Evolutionary conservation across 129 eudicot species (phyloP), one percentile per base, ranked within the genome.

Genomic region (Chrysanthemum seticuspe): DNA sequence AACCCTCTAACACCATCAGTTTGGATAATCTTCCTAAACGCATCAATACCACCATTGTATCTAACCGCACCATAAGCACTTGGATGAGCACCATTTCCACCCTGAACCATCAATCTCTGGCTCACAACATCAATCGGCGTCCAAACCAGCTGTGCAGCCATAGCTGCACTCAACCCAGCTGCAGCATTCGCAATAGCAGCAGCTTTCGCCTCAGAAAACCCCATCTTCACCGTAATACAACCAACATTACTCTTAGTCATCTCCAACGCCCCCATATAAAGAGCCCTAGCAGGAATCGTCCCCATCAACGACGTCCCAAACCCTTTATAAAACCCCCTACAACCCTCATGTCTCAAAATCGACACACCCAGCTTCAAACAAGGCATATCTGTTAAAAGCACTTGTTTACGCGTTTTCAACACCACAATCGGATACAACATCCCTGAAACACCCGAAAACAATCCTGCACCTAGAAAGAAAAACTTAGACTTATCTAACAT

Each of bases 121-220:
- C 97, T 92, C 52, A 92, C 84, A n/a, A 92, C 97, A 82, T 92
- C 97, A 34, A 89, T 80, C 0, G 96, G 97, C 3, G 97, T 92
- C 97, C 97, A 92, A 51, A 92, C 97, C 73, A 89, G 25, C 67
- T 92, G 97, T 0, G 97, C 91, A 0, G 96, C 96, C 89, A 89
- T 85, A 14, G 97, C 81, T 15, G 96, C 90, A 70, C 87, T 88
- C 15, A 92, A 47, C 23, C 97, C 96, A 14, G 91, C 97, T 1
- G 89, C 84, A 70, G 89, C 96, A 65, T 85, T 92, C 1, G 97
- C 96, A 27, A 92, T 74, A 3, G 94, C 81, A 0, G 91, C 81
- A 4, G 91, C 87, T 6, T 84, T 75, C 1, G 85, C 83, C 45
- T 88, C 97, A 0, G 97, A 91, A 25, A 88, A 66, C 19, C 97